phyloP scores from a whole-genome alignment of 768 basidiomycete species.

The Boletus reticuloceps region DNA sequence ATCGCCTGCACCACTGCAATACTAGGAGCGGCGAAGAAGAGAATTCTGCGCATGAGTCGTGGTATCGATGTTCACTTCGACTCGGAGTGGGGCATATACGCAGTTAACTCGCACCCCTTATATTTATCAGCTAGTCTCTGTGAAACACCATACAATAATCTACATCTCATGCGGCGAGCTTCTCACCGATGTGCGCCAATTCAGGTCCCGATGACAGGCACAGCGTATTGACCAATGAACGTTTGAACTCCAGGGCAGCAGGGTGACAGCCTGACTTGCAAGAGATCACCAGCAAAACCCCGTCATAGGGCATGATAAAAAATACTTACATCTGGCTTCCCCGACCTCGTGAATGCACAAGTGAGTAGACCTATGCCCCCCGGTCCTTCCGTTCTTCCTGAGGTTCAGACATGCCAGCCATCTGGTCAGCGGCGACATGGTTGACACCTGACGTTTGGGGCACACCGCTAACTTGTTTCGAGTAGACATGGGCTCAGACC shows the following conservation, averaged over 20 bases:
- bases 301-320: too few species aligned
- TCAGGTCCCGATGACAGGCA: neutral
- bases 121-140: neutral
- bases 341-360: too few species aligned
- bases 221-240: neutral
- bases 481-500: too few species aligned
- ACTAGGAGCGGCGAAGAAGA: neutral
- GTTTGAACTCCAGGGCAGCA: neutral
- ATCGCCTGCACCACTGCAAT: neutral
- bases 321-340: too few species aligned
- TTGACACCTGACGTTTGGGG: too few species aligned
- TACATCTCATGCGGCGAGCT: too few species aligned
- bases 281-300: too few species aligned
- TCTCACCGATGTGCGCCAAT: neutral
- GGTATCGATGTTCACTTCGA: neutral
- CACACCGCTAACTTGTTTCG: too few species aligned
- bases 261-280: neutral
- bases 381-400: too few species aligned
- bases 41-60: neutral
- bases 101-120: neutral
- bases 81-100: neutral
- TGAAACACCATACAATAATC: neutral
- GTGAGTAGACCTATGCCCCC: too few species aligned
- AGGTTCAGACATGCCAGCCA: too few species aligned
- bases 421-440: too few species aligned